A percentile compares a stretch with the other conserved stretches of the same genome.
These are phyloP conservation scores for Aechmea fasciata DNA, from an alignment of 176 grass and related monocot species.

Conservation along the genomic window DNA sequence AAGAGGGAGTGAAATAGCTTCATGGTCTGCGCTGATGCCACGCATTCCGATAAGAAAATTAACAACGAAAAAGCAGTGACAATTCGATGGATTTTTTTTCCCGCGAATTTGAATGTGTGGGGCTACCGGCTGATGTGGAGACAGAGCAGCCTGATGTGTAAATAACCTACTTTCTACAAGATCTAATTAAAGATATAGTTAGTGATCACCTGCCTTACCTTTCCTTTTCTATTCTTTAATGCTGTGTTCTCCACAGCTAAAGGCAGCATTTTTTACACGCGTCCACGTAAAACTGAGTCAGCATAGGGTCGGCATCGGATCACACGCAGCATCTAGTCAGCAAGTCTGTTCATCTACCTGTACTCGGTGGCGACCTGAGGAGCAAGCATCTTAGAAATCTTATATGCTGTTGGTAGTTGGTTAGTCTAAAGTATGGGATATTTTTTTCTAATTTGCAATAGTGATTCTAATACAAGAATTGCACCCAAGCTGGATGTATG, in stretches of 20 bases:
- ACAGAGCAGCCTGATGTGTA: neutral
- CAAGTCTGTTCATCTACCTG: neutral
- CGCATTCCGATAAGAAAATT: neutral
- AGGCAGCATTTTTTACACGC: neutral
- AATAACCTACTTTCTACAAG: neutral
- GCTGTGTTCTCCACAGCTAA: neutral
- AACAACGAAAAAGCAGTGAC: neutral
- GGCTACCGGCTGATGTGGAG: neutral
- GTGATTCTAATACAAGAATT: too few relatives aligned
- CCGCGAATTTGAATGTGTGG: neutral
- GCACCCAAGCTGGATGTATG: too few relatives aligned
- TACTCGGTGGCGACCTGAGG: neutral
- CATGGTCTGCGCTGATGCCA: neutral
- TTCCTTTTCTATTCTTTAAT: neutral
- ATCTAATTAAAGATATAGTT: neutral
- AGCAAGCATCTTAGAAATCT: too few relatives aligned
- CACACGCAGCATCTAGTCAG: constrained; percentile 11
- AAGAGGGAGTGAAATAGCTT: neutral
- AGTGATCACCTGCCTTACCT: neutral
- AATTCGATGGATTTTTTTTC: neutral
- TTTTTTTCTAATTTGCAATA: too few relatives aligned
- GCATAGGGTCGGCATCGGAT: neutral
- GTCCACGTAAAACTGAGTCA: constrained; percentile 1
- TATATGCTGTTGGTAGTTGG: too few relatives aligned
- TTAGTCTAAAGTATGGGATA: too few relatives aligned